Evolutionary conservation across 345 rosid genomes (phyloP).

Genomic region (Populus euphratica): DNA sequence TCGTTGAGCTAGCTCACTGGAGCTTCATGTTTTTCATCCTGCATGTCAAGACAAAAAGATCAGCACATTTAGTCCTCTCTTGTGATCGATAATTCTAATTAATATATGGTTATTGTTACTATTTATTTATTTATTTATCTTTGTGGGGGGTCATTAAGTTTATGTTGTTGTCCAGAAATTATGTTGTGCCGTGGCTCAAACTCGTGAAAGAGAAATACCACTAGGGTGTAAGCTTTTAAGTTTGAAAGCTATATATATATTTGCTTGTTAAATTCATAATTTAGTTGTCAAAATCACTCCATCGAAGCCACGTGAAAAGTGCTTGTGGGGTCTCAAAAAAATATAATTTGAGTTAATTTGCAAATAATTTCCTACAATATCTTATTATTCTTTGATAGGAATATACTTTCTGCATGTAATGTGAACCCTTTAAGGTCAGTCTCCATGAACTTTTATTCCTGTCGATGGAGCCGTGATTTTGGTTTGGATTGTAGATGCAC

Average conservation of each 20-base stretch:
- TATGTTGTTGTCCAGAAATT: background rate
- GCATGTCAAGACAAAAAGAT: conserved; percentile 9
- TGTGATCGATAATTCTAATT: too few species aligned
- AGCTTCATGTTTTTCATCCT: conserved; percentile 58
- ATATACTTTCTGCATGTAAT: background rate
- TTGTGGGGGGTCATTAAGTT: too few species aligned
- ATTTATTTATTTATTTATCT: too few species aligned
- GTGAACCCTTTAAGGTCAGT: background rate
- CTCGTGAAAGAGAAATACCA: background rate
- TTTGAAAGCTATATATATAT: background rate
- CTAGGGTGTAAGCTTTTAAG: background rate
- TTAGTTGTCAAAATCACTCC: background rate
- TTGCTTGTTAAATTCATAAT: background rate
- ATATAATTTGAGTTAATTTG: background rate
- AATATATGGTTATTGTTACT: background rate
- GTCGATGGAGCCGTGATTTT: background rate
- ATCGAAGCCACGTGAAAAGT: conserved; percentile 42
- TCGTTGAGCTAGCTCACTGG: background rate
- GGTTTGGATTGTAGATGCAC: background rate
- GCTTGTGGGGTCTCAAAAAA: conserved; percentile 12
- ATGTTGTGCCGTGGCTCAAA: background rate
- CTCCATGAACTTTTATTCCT: background rate
- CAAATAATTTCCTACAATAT: background rate
- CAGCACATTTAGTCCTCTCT: background rate
- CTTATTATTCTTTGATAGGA: background rate